These are phyloP conservation scores for Amanita muscaria DNA, from an alignment of 768 basidiomycete genomes.

Conservation along the genomic window DNA sequence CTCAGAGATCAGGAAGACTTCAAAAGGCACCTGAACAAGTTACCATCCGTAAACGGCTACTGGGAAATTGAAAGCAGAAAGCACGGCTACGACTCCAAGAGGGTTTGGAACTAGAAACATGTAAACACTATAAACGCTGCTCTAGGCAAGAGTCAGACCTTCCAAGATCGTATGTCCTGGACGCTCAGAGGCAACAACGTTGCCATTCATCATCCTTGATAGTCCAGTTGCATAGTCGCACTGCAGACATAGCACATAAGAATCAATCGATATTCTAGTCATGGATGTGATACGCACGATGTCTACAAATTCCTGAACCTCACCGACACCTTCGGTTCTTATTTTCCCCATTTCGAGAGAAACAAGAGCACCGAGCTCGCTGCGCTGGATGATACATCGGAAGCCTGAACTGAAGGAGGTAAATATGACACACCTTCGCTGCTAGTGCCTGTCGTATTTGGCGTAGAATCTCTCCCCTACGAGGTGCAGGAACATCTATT, in stretches of 20 bases:
- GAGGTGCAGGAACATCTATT: slow-evolving; percentile 71
- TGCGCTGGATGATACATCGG: slow-evolving; percentile 41
- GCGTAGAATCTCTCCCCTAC: slow-evolving; percentile 79
- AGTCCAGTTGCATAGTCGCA: slow-evolving; percentile 93
- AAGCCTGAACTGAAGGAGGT: slow-evolving; percentile 9
- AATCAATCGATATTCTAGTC: slow-evolving; percentile 4
- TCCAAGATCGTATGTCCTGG: slow-evolving; percentile 88
- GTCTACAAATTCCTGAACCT: slow-evolving; percentile 93
- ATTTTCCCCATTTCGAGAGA: slow-evolving; percentile 92
- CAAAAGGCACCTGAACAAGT: background rate
- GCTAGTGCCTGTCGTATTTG: slow-evolving; percentile 81
- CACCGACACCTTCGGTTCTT: slow-evolving; percentile 80
- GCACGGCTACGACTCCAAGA: slow-evolving; percentile 57
- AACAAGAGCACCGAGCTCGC: slow-evolving; percentile 73
- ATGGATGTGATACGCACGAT: slow-evolving; percentile 45
- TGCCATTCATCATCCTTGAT: slow-evolving; percentile 91
- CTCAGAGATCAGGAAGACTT: too few relatives aligned
- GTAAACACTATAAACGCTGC: slow-evolving; percentile 11
- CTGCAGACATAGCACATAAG: slow-evolving; percentile 26
- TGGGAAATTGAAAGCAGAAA: slow-evolving; percentile 96
- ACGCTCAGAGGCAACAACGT: slow-evolving; percentile 80
- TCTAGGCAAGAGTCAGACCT: slow-evolving; percentile 34
- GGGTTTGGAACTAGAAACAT: slow-evolving; percentile 75
- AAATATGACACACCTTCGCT: slow-evolving; percentile 46
- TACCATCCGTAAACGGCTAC: slow-evolving; percentile 90